Base-by-base conservation (phyloP, 441 rosid genomes). In the Adansonia gregorii region DNA sequence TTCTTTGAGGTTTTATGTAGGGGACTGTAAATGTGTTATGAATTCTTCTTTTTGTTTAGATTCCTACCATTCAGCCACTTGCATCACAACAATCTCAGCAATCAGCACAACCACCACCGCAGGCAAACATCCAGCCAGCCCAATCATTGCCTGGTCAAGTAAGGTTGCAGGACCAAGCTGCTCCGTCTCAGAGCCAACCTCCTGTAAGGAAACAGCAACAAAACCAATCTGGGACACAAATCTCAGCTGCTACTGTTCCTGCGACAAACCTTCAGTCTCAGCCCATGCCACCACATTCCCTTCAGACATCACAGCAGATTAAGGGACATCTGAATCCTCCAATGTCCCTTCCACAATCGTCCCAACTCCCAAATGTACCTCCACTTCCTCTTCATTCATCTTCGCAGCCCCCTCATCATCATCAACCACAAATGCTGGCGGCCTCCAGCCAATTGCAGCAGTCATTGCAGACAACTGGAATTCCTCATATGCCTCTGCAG, bases 391-490 rank as follows among this genome's bases (percentile, higher is more conserved):
- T 85, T 84, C 94, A 88, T 85, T 80, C 92, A 52, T 76, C 91
- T 78, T 81, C 98, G 63, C 97, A 91, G 78, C 82, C 82, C 8
- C 79, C 84, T 20, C 76, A 87, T 17, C 90, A 86, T 86, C 94
- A 92, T 76, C 98, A 91, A 78, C 80, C 88, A 52, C 98, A 91
- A 60, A 80, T 80, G 82, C 83, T 94, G 9, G 71, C 88, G 24
- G 80, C 90, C 82, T 80, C 98, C 24, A 80, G 81, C 79, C 98
- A 91, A 83, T 76, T 91, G 89, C 97, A 89, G 69, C 99, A 85
- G 78, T 85, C 93, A 43, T 75, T 87, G 79, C 97, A 88, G 77
- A 86, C 89, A 8, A 68, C 81, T 27, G 93, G 90, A 73, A 82
- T 82, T 78, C 72, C 91, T 78, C 94, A 88, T 86, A 24, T 89